Evolutionary conservation across 2,329 filamentous ascomycete species (phyloP).

Genomic region (Epichloe aotearoae): DNA sequence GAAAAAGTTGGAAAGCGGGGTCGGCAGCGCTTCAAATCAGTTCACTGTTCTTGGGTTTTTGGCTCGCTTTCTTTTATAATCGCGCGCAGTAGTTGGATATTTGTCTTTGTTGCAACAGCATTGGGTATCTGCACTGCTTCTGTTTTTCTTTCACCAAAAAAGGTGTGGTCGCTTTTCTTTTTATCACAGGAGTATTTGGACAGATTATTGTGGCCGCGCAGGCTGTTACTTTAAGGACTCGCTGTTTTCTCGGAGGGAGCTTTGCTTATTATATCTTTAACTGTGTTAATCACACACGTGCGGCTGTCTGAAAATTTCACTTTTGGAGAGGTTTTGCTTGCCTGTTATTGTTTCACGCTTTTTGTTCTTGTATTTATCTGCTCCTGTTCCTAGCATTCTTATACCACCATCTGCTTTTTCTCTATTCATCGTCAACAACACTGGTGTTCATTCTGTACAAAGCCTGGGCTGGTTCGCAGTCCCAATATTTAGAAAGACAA

Average conservation of each 20-base stretch:
- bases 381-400: neutral
- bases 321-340: neutral
- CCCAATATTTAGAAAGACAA: neutral
- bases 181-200: neutral
- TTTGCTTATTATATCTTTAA: neutral
- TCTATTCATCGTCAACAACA: neutral
- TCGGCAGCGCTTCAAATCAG: conserved; percentile 4
- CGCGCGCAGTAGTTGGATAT: neutral
- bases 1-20: conserved; percentile 1
- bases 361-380: neutral
- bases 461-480: neutral
- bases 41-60: conserved; percentile 8
- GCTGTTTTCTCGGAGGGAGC: neutral
- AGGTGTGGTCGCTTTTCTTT: neutral
- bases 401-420: neutral
- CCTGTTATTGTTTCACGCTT: neutral
- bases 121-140: neutral
- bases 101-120: neutral
- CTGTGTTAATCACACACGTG: neutral
- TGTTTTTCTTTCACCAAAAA: neutral
- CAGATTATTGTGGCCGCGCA: neutral
- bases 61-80: conserved; percentile 4
- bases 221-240: neutral
- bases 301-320: neutral
- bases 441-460: neutral